Percentiles rank a stretch among this genome's conserved stretches.
These are phyloP conservation scores for Nitzschia sp. DNA, from an alignment of 108 stramenopile genomes.

Conservation along the genomic window DNA sequence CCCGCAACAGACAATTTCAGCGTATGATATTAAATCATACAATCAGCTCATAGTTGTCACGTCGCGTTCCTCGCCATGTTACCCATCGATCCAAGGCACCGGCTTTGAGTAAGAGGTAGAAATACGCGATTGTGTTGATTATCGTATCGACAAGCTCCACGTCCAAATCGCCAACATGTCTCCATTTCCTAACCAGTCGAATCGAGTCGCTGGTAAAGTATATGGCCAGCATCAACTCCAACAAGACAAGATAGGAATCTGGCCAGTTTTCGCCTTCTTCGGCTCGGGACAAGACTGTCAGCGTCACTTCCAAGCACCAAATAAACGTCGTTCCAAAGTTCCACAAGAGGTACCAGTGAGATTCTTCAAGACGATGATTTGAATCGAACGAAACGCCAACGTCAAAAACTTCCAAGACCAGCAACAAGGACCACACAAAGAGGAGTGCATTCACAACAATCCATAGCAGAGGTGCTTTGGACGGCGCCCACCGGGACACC, in stretches of 20 bases:
- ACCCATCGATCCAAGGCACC: no score
- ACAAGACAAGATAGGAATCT: neutral
- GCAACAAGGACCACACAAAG: neutral
- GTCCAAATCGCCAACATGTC: neutral
- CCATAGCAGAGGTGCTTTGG: neutral
- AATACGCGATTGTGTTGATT: neutral
- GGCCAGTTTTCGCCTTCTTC: neutral
- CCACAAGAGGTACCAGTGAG: slow-evolving; percentile 3
- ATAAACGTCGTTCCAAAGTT: slow-evolving; percentile 7
- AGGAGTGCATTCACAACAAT: neutral
- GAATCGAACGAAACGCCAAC: neutral
- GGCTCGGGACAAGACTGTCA: neutral
- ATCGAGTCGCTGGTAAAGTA: neutral
- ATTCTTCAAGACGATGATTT: slow-evolving; percentile 6
- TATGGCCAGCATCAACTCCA: neutral
- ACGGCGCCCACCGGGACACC: neutral
- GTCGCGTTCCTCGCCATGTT: no score
- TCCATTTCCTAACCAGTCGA: neutral
- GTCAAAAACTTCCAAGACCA: neutral
- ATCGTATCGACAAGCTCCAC: neutral
- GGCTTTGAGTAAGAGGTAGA: neutral
- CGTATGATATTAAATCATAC: no score
- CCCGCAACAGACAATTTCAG: no score
- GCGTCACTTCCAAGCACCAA: slow-evolving; percentile 13
- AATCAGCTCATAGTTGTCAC: no score